Evolutionary conservation across 139 green algal species (phyloP), one percentile per base, ranked within the genome.

Genomic region (Chlamydomonas sp.): DNA sequence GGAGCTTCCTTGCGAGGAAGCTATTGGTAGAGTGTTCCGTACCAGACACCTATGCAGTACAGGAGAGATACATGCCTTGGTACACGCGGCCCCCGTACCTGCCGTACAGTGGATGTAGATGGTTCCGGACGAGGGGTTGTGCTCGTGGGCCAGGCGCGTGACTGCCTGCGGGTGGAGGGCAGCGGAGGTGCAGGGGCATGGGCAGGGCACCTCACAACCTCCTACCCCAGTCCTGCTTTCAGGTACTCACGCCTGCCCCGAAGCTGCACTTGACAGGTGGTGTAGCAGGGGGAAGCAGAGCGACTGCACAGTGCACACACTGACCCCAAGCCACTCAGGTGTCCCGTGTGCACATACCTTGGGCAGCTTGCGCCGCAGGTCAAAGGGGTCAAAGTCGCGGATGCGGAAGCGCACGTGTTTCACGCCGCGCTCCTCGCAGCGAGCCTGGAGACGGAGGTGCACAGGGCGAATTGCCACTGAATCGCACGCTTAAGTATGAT

Each of bases 21-120:
- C 31, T 49, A 49, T 49, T 49, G 31, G 31, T 49, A 49, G 31
- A 49, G 31, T 49, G 31, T 49, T 49, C 31, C 31, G 31, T 49
- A 49, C 31, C 31, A 49, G 31, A 49, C 31, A 49, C 31, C 31
- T 49, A 49, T 49, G 31, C 31, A 49, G 31, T 49, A 49, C 31
- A 49, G 31, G 31, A 49, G 31, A 12, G 9, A 12, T 12, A 17
- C 64, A 10, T 12, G 64, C 64, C 9, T 10, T 12, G 10, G 64
- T 10, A 10, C 64, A 10, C 64, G 18, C 82, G 60, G 16, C 58
- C 60, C 67, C 69, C 92, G 6, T 64, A 96, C 96, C 96, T 90
- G 97, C 97, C 59, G 97, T 99, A 88, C 97, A 99, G 92, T 99
- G 97, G 77, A 99, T 96, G 90, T 99, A 99, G 7, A 95, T 85